Conservation (phyloP, 2,329 filamentous ascomycete species). For the Fusarium keratoplasticum region DNA sequence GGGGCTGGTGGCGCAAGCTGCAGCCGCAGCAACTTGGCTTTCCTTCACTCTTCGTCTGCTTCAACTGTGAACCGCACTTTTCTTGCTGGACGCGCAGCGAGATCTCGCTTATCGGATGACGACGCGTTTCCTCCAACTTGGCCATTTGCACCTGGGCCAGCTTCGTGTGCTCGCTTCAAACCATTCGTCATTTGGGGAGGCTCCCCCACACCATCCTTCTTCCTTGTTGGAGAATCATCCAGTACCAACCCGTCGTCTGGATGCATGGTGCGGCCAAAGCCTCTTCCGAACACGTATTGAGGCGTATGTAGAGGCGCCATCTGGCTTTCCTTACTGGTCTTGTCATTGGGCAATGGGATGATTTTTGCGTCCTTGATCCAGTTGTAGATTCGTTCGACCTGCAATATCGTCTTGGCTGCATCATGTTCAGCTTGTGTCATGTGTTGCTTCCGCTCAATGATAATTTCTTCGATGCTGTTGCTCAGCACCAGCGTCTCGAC, state of each 20-base stretch:
- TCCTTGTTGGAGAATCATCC: slow-evolving; percentile 35
- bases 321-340: slow-evolving; percentile 55
- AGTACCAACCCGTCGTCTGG: slow-evolving; percentile 60
- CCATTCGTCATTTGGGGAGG: slow-evolving; percentile 15
- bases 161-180: slow-evolving; percentile 42
- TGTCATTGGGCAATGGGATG: slow-evolving; percentile 45
- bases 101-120: slow-evolving; percentile 23
- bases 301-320: slow-evolving; percentile 60
- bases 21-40: neutral
- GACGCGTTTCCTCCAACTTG: slow-evolving; percentile 14
- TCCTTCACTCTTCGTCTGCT: slow-evolving; percentile 34
- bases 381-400: slow-evolving; percentile 67
- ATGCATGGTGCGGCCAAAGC: slow-evolving; percentile 55
- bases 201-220: slow-evolving; percentile 10
- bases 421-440: slow-evolving; percentile 78
- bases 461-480: slow-evolving; percentile 86
- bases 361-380: slow-evolving; percentile 69
- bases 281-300: slow-evolving; percentile 64
- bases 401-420: slow-evolving; percentile 66
- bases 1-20: slow-evolving; percentile 21
- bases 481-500: slow-evolving; percentile 88
- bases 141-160: slow-evolving; percentile 21
- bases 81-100: slow-evolving; percentile 44
- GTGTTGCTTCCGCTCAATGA: slow-evolving; percentile 76
- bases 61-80: slow-evolving; percentile 48